Base-by-base conservation (phyloP, 2,329 filamentous ascomycete species). In the Neoscytalidium dimidiatum region DNA sequence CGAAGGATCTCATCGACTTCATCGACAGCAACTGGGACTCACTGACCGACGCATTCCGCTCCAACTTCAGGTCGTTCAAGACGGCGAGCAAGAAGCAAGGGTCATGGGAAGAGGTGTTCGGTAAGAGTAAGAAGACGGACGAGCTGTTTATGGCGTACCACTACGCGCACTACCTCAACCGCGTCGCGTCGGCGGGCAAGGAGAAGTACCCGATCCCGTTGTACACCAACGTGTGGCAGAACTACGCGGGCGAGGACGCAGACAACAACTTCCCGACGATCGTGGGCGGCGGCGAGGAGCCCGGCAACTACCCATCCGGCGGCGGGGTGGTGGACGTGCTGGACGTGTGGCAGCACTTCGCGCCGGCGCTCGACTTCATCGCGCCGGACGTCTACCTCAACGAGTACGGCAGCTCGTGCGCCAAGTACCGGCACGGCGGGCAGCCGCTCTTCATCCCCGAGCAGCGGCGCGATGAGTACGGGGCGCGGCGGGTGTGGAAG, bases 371-470 rank as follows among this genome's bases (percentile, higher is more conserved):
- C 6, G 81, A 83, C 61, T 79, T 84, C 19, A 72, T 84, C 17
- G 75, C 79, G 0, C 83, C 83, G 0, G 82, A 84, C 33, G 38
- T 84, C 3, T 84, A 84, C 66, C 77, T 84, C 19, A 79, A 83
- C 66, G 77, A 83, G 41, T 84, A 84, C 67, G 76, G 78, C 48
- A 70, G 66, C 0, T 75, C 80, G 0, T 85, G 83, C 64, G 69
- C 68, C 11, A 76, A 80, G 28, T 85, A 84, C 66, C 70, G 77
- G 3, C 80, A 82, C 57, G 71, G 76, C 3, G 70, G 72, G 11
- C 80, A 84, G 67, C 76, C 81, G 0, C 74, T 85, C 0, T 84
- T 85, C 67, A 84, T 85, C 41, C 83, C 83, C 0, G 83, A 85
- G 71, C 83, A 85, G 68, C 74, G 82, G 4, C 76, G 83, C 13